Base-by-base conservation (phyloP, 164 flowering plant genomes). In the Litsea cubeba region DNA sequence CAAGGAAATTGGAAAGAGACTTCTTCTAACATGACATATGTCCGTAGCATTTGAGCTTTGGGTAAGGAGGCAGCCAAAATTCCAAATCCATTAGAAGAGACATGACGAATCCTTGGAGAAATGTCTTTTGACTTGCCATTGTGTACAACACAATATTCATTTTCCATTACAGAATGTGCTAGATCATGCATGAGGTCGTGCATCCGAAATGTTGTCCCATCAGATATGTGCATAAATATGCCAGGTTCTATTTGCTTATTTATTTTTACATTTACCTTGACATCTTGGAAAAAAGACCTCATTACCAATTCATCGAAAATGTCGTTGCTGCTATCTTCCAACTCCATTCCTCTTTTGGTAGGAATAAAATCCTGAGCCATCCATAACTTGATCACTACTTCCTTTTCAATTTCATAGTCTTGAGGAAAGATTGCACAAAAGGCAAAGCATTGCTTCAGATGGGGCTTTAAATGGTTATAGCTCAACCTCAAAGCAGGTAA, bases 161-260 rank as follows among this genome's bases (percentile, higher is more conserved):
- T 50, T 20, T 26, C 30, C 26, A 62, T n/a, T 17, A 66, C 35
- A 0, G 49, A 60, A 25, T 35, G n/a, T 18, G 76, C 76, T 11
- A 74, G 65, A 22, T 74, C 50, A 14, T 74, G 70, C 6, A 54
- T 71, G 1, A 67, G 20, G n/a, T 74, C 71, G n/a, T 74, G 76
- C 76, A 74, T 65, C 28, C 14, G 67, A 71, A 12, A 35, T 46
- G 40, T 8, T 25, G 71, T 22, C 15, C 0, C n/a, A n/a, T n/a
- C n/a, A n/a, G n/a, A n/a, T n/a, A n/a, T n/a, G n/a, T n/a, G n/a
- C n/a, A n/a, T n/a, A n/a, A n/a, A n/a, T n/a, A n/a, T n/a, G n/a
- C n/a, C n/a, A n/a, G n/a, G n/a, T n/a, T n/a, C n/a, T n/a, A n/a
- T n/a, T n/a, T n/a, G n/a, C n/a, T n/a, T n/a, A n/a, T n/a, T n/a